Evolutionary conservation across 805 yeast species (phyloP), one percentile per base, ranked within the genome.

Genomic region (Candida gorgasii): DNA sequence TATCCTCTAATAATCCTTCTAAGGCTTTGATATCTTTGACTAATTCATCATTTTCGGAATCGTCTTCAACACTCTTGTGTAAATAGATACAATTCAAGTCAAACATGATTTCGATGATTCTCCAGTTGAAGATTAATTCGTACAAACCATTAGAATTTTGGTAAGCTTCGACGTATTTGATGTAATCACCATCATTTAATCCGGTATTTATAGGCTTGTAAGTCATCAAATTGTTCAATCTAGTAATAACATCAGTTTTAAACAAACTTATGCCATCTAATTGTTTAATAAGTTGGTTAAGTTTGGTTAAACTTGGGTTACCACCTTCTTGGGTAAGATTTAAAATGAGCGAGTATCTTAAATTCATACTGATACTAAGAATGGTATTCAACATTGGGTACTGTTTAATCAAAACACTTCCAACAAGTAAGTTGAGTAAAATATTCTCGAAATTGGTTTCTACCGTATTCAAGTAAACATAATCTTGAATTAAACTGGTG

Each of bases 401-500:
- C 40, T 55, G 55, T 6, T 42, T 35, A n/a, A 50, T 44, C 13
- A 69, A 47, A 3, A 68, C 32, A 4, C 49, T 46, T 1, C 69
- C 65, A 17, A 65, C 45, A 3, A 69, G 42, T 26, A 67, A 51
- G 18, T 45, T 54, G 39, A 69, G 55, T 15, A 68, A 54, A 32
- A 62, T 51, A 36, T 51, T 63, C 47, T 69, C 75, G 50, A 66
- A 69, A 9, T 46, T 57, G 14, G 51, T 42, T 34, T 65, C 70
- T 28, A 63, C 50, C 1, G 57, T 40, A 6, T 61, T 52, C 26
- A 69, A 53, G 26, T 56, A 48, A 5, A 59, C 28, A 38, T 65
- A 67, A 22, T 65, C 63, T 12, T 52, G 36, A 2, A 61, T 8
- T 39, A 66, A 47, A n/a, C 31, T 20, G 7, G 8, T 12, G 8